Evolutionary conservation across 441 rosid genomes (phyloP).

Genomic region (Raphanus hybrid): DNA sequence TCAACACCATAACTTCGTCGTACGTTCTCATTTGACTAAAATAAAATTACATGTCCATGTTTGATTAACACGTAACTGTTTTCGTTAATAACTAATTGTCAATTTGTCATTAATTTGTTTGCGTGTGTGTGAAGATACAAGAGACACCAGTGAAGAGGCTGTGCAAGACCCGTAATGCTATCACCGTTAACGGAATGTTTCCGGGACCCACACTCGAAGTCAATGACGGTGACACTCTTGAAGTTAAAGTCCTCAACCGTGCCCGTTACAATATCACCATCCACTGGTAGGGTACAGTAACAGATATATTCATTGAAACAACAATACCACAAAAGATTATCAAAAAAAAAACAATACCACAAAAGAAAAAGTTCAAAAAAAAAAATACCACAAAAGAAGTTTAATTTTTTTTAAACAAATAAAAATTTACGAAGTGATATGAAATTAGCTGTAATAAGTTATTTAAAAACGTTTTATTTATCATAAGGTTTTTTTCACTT

Average conservation of each 20-base stretch:
- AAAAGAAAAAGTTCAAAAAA: too few relatives aligned
- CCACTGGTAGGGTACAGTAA: conserved; percentile 59
- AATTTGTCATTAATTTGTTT: background rate
- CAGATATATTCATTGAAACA: background rate
- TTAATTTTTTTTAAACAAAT: too few relatives aligned
- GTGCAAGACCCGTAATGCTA: conserved; percentile 53
- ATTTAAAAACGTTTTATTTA: too few relatives aligned
- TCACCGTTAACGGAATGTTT: conserved; percentile 35
- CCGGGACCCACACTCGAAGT: conserved; percentile 92
- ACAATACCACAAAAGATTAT: too few relatives aligned
- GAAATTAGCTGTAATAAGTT: too few relatives aligned
- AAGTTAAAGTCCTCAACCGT: conserved; percentile 64
- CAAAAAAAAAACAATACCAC: too few relatives aligned
- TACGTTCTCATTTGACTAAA: conserved; percentile 26
- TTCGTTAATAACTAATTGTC: background rate
- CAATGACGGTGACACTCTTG: conserved; percentile 75
- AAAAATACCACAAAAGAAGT: too few relatives aligned
- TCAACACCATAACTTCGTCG: conserved; percentile 71
- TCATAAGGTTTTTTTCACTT: too few relatives aligned
- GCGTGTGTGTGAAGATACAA: conserved; percentile 31
- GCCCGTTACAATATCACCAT: conserved; percentile 78
- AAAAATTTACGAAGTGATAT: too few relatives aligned
- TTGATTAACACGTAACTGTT: background rate
- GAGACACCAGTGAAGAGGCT: conserved; percentile 84
- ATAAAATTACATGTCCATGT: background rate